Base-by-base conservation (phyloP, 1,139 yeast genomes). In the Candida gigantensis region DNA sequence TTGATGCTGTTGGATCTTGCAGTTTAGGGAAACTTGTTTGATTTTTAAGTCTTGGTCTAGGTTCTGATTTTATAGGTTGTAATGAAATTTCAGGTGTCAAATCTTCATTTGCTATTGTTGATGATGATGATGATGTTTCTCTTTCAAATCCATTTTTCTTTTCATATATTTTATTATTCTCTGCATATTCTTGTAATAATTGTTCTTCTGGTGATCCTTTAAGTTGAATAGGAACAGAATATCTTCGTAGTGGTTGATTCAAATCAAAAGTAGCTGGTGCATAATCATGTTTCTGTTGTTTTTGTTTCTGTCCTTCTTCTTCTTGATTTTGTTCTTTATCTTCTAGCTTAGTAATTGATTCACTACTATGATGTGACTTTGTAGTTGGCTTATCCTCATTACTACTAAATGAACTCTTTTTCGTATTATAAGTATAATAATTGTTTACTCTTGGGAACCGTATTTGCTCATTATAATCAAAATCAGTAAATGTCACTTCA, bases 381-480 rank as follows among this genome's bases (percentile, higher is more conserved):
- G 25, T 20, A 6, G n/a, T 18, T 16, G 19, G 20, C 21, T 31
- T 30, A 12, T 32, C 28, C 10, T 36, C 39, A 26, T 27, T 29
- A 18, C 36, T 32, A 26, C 39, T 36, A 16, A 36, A 36, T 8
- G 34, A 36, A 11, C 24, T 28, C 17, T 31, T 36, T 18, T 37
- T 40, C 6, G 38, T 34, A 9, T 37, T 34, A 34, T 58, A 57
- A 0, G 66, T 56, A 36, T 53, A 56, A 37, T 52, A 55, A 44
- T 50, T 57, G 28, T 55, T 56, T 62, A 69, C 66, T 27, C 74
- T 47, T 4, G 75, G 76, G 18, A 72, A 72, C 42, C 75, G 48
- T 30, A 70, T 70, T 45, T 67, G 72, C 42, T 70, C 72, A 41
- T 69, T 69, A 43, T 68, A 68, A 46, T 69, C 64, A 35, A 66